phyloP scores from a whole-genome alignment of 2,329 filamentous ascomycete genomes.

The Delphinella strobiligena region DNA sequence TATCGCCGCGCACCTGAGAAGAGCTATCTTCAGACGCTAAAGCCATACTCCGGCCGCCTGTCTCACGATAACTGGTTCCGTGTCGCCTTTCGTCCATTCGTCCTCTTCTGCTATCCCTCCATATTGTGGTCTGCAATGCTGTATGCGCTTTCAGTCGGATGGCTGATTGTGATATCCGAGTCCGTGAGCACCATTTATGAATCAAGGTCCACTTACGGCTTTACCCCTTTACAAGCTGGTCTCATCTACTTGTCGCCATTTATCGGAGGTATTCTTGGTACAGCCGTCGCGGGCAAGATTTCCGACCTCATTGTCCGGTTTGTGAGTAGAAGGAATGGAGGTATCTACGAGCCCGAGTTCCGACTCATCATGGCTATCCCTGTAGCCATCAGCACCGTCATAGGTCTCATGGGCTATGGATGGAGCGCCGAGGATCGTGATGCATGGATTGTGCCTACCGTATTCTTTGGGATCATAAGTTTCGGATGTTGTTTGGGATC shows the following conservation, averaged over 20 bases:
- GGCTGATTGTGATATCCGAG: slow-evolving; percentile 91
- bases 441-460: slow-evolving; percentile 79
- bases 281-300: slow-evolving; percentile 76
- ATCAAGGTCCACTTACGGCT: slow-evolving; percentile 58
- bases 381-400: slow-evolving; percentile 62
- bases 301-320: slow-evolving; percentile 73
- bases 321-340: slow-evolving; percentile 79
- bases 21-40: slow-evolving; percentile 63
- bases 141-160: slow-evolving; percentile 81
- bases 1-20: slow-evolving; percentile 56
- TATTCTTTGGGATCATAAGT: slow-evolving; percentile 85
- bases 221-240: slow-evolving; percentile 67
- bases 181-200: slow-evolving; percentile 72
- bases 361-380: slow-evolving; percentile 78
- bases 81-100: slow-evolving; percentile 66
- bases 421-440: slow-evolving; percentile 71
- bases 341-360: slow-evolving; percentile 90
- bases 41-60: slow-evolving; percentile 66
- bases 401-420: slow-evolving; percentile 92
- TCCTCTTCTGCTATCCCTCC: slow-evolving; percentile 76
- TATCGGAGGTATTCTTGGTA: slow-evolving; percentile 78
- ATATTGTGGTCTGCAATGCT: slow-evolving; percentile 80
- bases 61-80: slow-evolving; percentile 67
- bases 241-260: slow-evolving; percentile 87
- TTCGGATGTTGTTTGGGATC: slow-evolving; percentile 86